Conservation (phyloP, 2,329 filamentous ascomycete genomes). For the Pyrenophora teres region DNA sequence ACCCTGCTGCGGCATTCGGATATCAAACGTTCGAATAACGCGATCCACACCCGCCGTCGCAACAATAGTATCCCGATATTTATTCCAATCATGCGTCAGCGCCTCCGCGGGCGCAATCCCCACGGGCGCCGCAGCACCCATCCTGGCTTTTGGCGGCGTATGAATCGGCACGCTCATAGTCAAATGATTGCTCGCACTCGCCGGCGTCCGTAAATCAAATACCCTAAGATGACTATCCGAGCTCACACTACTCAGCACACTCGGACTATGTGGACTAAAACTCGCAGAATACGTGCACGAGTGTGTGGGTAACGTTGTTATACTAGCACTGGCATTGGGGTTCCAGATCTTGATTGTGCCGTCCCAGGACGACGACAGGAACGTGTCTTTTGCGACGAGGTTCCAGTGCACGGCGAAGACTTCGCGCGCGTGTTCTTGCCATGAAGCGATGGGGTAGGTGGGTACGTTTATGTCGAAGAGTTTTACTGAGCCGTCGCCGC, state of each 20-base stretch:
- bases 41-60: conserved; percentile 90
- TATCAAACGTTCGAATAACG: conserved; percentile 85
- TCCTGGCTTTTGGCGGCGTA: conserved; percentile 61
- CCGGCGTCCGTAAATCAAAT: conserved; percentile 88
- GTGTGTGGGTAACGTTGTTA: conserved; percentile 87
- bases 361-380: conserved; percentile 93
- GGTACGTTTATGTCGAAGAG: conserved; percentile 84
- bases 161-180: conserved; percentile 84
- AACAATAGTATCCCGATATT: conserved; percentile 83
- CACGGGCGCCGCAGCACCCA: conserved; percentile 48
- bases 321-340: conserved; percentile 72
- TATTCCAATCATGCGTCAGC: conserved; percentile 98
- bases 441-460: conserved; percentile 87
- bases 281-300: conserved; percentile 92
- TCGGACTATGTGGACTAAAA: conserved; percentile 86
- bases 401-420: conserved; percentile 95
- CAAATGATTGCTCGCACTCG: conserved; percentile 85
- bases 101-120: conserved; percentile 73
- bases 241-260: conserved; percentile 83
- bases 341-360: conserved; percentile 96
- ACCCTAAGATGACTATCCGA: conserved; percentile 88
- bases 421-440: conserved; percentile 91
- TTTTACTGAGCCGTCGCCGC: conserved; percentile 92
- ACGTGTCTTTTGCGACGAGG: conserved; percentile 84
- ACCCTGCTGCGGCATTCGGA: conserved; percentile 73